Evolutionary conservation across 2,329 filamentous ascomycete genomes (phyloP), one percentile per base, ranked within the genome.

Genomic region (Alternaria incomplexa): DNA sequence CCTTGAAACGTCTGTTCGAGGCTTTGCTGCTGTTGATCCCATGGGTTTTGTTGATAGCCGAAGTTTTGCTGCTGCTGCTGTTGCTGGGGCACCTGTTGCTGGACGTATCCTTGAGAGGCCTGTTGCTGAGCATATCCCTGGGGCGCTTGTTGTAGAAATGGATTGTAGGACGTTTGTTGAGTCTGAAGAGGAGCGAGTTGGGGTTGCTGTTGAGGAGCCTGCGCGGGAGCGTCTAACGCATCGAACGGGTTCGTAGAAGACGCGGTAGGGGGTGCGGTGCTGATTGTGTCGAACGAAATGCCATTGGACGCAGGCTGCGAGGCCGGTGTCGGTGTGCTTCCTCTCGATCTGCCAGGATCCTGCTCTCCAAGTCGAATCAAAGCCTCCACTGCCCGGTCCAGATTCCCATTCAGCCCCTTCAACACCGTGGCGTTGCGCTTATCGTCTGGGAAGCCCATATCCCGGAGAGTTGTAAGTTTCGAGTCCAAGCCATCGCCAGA

Each of bases 401-500:
- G 77, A 74, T 96, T 94, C 5, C 95, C 94, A 73, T 91, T 90
- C 28, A 96, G 86, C 4, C 91, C 91, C 76, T 93, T 94, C 17
- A 99, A 82, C 25, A 97, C 89, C 56, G 91, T 89, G 5, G 88
- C 85, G 74, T 97, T 98, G 62, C 91, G 88, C 71, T 91, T 92
- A 45, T 91, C 89, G 76, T 99, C 93, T 5, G 83, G 84, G 73
- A 99, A 99, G 0, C 96, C 96, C 93, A 98, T 97, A 60, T 97
- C 93, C 58, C 89, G 88, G 61, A 99, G 82, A 56, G 88, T 89
- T 4, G 85, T 84, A 77, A 98, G 81, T 78, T 98, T 98, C 53
- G 86, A 85, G 46, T 96, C 93, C 58, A 90, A 85, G 61, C 89
- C 89, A 68, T 91, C 70, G 71, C 83, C 63, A 57, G 80, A 72